Evolutionary conservation across 2,329 filamentous ascomycete genomes (phyloP).

Genomic region (Trichoderma afroharzianum): DNA sequence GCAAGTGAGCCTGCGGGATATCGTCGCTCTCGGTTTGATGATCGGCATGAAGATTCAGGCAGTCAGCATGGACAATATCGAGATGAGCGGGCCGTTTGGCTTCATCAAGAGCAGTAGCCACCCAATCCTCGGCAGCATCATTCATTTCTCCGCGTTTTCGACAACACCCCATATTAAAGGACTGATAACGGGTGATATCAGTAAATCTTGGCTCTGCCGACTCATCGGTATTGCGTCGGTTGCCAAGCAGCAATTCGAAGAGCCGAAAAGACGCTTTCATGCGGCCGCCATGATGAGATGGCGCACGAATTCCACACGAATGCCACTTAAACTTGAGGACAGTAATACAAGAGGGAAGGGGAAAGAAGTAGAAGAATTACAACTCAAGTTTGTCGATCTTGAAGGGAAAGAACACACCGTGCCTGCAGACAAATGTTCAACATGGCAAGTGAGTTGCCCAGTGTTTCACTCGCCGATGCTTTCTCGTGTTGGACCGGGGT

Average conservation of each 20-base stretch:
- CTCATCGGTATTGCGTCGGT: background rate
- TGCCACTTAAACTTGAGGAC: background rate
- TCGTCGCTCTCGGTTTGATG: background rate
- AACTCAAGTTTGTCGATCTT: background rate
- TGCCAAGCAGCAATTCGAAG: background rate
- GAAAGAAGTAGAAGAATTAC: background rate
- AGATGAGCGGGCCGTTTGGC: background rate
- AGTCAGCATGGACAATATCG: background rate
- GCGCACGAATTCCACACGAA: background rate
- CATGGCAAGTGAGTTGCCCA: background rate
- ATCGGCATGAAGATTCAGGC: background rate
- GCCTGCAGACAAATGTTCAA: background rate
- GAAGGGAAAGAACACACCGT: background rate
- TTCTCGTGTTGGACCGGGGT: too few species aligned
- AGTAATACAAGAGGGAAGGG: background rate
- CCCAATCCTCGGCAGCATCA: background rate
- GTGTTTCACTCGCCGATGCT: background rate
- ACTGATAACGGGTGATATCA: background rate
- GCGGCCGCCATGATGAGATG: background rate
- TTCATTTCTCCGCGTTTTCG: background rate
- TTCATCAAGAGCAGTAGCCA: background rate
- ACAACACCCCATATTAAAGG: background rate
- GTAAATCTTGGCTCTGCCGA: background rate
- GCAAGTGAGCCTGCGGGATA: background rate
- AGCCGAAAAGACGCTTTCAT: background rate